Conservation (phyloP, 2,329 filamentous ascomycete genomes). For the Plenodomus tracheiphilus region DNA sequence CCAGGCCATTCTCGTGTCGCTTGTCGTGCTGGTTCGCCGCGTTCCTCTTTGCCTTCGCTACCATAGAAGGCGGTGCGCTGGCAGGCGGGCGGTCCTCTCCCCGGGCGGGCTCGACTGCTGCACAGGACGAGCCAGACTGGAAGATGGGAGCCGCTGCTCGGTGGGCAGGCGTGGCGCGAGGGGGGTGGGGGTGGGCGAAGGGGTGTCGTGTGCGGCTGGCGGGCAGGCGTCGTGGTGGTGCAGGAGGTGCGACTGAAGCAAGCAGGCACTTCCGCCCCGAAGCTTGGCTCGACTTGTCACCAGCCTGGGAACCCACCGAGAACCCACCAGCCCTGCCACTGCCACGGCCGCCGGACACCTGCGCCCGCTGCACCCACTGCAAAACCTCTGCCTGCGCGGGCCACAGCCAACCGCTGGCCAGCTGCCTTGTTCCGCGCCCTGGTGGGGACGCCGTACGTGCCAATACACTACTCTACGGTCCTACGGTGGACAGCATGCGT, state of each 20-base stretch:
- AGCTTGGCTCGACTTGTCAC: constrained; percentile 2
- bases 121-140: constrained; percentile 52
- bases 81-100: constrained; percentile 39
- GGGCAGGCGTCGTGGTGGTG: constrained; percentile 8
- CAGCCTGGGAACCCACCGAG: too few relatives aligned
- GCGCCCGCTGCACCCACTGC: too few relatives aligned
- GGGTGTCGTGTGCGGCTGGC: constrained; percentile 18
- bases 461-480: too few relatives aligned
- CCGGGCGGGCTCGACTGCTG: constrained; percentile 47
- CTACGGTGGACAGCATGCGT: too few relatives aligned
- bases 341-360: too few relatives aligned
- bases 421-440: too few relatives aligned
- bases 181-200: constrained; percentile 23
- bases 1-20: constrained; percentile 85
- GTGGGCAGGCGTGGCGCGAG: constrained; percentile 13
- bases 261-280: constrained; percentile 5
- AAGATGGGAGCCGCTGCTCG: constrained; percentile 42
- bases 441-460: too few relatives aligned
- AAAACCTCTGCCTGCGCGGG: too few relatives aligned
- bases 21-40: constrained; percentile 52
- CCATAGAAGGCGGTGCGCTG: constrained; percentile 48
- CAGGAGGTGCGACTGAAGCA: constrained; percentile 4
- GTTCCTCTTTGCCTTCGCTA: constrained; percentile 51
- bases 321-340: too few relatives aligned
- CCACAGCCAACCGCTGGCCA: too few relatives aligned